Percentiles rank a stretch among this genome's conserved stretches.
Evolutionary conservation across 2,329 filamentous ascomycete genomes (phyloP).

Genomic region (Thermoascus crustaceus): DNA sequence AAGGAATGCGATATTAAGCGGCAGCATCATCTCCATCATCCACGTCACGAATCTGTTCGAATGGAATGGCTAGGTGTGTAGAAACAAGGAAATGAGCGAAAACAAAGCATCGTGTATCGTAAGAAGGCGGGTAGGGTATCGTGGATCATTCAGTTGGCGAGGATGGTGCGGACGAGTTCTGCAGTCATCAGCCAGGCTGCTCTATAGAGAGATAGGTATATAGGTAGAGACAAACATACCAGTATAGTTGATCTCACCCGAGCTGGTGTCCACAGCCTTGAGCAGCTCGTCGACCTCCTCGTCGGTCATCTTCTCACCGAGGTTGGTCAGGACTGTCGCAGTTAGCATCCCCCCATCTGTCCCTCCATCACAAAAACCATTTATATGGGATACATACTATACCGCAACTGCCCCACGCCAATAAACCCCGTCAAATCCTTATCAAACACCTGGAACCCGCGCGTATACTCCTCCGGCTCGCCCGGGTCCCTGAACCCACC

Average conservation of each 20-base stretch:
- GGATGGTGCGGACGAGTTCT: conserved; percentile 80
- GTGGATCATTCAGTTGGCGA: conserved; percentile 59
- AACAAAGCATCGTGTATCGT: conserved; percentile 9
- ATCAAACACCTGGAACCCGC: conserved; percentile 98
- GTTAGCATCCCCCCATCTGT: conserved; percentile 2
- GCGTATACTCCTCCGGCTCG: conserved; percentile 96
- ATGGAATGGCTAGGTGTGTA: not conserved
- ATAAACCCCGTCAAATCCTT: conserved; percentile 99
- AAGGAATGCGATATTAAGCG: too few species aligned
- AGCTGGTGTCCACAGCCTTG: conserved; percentile 94
- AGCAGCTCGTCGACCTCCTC: conserved; percentile 98
- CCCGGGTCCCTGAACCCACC: conserved; percentile 97
- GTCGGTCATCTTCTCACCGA: conserved; percentile 99
- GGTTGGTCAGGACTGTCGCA: conserved; percentile 70
- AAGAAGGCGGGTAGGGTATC: conserved; percentile 12
- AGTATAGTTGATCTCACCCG: conserved; percentile 94
- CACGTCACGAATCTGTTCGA: not conserved
- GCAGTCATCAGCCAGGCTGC: conserved; percentile 7
- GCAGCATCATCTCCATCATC: too few species aligned
- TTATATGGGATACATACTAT: conserved; percentile 43
- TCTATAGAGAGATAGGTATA: not conserved
- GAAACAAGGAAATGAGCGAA: conserved; percentile 7
- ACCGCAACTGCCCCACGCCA: conserved; percentile 93
- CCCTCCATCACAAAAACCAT: not conserved
- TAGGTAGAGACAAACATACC: conserved; percentile 47